Evolutionary conservation across 805 yeast species (phyloP).

Genomic region (Ogataea minuta): DNA sequence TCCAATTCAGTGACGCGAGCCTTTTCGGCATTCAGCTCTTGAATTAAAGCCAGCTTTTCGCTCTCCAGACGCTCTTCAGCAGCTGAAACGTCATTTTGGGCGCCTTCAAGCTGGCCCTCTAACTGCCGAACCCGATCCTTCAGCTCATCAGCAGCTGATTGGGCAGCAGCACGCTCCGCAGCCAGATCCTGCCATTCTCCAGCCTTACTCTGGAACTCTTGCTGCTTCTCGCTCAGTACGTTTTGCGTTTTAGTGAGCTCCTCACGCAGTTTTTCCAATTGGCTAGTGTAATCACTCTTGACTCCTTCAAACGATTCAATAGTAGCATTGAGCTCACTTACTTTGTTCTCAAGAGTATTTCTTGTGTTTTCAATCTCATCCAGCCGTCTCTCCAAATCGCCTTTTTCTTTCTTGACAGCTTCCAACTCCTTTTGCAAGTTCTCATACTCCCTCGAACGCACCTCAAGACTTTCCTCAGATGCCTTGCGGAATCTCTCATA

Average conservation of each 20-base stretch:
- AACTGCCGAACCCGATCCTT: constrained; percentile 34
- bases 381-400: constrained; percentile 14
- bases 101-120: constrained; percentile 36
- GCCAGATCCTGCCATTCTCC: constrained; percentile 33
- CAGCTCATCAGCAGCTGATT: constrained; percentile 21
- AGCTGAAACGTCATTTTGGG: constrained; percentile 33
- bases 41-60: constrained; percentile 42
- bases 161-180: constrained; percentile 15
- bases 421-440: constrained; percentile 13
- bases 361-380: constrained; percentile 12
- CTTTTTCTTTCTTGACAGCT: constrained; percentile 14
- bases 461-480: constrained; percentile 22
- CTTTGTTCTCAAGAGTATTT: constrained; percentile 18
- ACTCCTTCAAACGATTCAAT: constrained; percentile 26
- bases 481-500: constrained; percentile 46
- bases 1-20: constrained; percentile 53
- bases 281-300: constrained; percentile 30
- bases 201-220: constrained; percentile 22
- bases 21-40: constrained; percentile 45
- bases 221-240: constrained; percentile 4
- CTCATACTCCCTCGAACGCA: constrained; percentile 14
- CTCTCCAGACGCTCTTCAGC: constrained; percentile 46
- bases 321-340: constrained; percentile 25
- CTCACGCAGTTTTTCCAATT: constrained; percentile 16
- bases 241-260: constrained; percentile 30